Conservation (phyloP, 23 red algal genomes). For the Pyropia haitanensis region DNA sequence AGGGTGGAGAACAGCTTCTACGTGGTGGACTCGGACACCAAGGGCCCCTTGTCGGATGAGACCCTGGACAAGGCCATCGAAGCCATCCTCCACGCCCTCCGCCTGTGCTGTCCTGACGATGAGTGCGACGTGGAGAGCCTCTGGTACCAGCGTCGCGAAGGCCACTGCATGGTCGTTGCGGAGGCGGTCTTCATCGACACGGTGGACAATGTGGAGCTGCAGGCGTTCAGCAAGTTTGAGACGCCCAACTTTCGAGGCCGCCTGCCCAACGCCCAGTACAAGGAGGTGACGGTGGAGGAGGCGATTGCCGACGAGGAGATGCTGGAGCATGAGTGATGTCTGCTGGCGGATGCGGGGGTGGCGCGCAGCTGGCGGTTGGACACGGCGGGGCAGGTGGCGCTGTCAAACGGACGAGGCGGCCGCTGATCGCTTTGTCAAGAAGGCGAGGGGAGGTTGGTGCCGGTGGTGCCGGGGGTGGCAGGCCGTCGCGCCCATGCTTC, state of each 20-base stretch:
- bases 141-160: conserved; percentile 52
- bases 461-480: too few relatives aligned
- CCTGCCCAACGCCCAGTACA: conserved; percentile 44
- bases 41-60: conserved; percentile 22
- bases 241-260: conserved; percentile 66
- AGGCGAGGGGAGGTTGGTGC: too few relatives aligned
- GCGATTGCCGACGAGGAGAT: too few relatives aligned
- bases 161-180: conserved; percentile 21
- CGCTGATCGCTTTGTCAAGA: too few relatives aligned
- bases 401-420: too few relatives aligned
- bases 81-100: conserved; percentile 16
- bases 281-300: conserved; percentile 10
- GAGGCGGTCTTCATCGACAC: conserved; percentile 65
- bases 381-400: too few relatives aligned
- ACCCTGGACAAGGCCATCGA: conserved; percentile 22
- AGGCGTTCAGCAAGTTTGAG: conserved; percentile 44
- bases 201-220: conserved; percentile 45
- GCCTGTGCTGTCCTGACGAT: too few relatives aligned
- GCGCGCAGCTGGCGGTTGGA: too few relatives aligned
- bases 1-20: conserved; percentile 59
- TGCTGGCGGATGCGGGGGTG: too few relatives aligned
- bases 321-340: too few relatives aligned
- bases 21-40: conserved; percentile 22
- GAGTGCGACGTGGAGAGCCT: conserved; percentile 16
- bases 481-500: too few relatives aligned